Evolutionary conservation across 176 grass and related monocot genomes (phyloP), one percentile per base, ranked within the genome.

Genomic region (Ampelocalamus luodianensis): DNA sequence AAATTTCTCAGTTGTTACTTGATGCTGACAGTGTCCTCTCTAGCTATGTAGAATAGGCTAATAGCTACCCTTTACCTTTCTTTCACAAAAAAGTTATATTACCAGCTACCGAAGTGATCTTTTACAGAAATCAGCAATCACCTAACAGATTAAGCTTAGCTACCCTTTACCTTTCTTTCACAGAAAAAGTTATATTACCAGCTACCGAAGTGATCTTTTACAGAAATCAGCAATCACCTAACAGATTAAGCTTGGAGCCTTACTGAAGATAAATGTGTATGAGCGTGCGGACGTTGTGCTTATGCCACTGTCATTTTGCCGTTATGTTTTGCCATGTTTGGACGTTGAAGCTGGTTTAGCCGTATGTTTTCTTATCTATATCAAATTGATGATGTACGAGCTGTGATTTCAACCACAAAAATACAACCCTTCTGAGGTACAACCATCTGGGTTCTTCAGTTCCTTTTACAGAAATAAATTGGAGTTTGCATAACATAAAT

Each of bases 1-100:
- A 24, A 85, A n/a, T 66, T 68, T 59, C 6, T 79, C 27, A 6
- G 38, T n/a, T 56, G 82, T 79, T 83, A 34, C 66, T 51, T 72
- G 45, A 26, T 54, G 17, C 53, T 44, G n/a, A 62, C 51, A 38
- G 7, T 60, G 76, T 16, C 27, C 6, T 78, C 17, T 64, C 8
- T 88, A 72, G 70, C 38, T 79, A 34, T 83, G 37, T 45, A 72
- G 55, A 44, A 55, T 22, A 34, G 32, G 32, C 32, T 34, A 34
- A 34, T 34, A 1, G 5, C 24, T 38, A 9, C 20, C 59, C 0
- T 74, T 74, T 67, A 5, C 32, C 14, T 18, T 29, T 11, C 3
- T 43, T 32, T 10, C 26, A 44, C 8, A 62, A 29, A 65, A 69
- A 67, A 27, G 22, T 23, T 36, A 40, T 12, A 37, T 62, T 44